These are phyloP conservation scores for Suhomyces bribrorum DNA, from an alignment of 1,139 yeast genomes.

Conservation along the genomic window DNA sequence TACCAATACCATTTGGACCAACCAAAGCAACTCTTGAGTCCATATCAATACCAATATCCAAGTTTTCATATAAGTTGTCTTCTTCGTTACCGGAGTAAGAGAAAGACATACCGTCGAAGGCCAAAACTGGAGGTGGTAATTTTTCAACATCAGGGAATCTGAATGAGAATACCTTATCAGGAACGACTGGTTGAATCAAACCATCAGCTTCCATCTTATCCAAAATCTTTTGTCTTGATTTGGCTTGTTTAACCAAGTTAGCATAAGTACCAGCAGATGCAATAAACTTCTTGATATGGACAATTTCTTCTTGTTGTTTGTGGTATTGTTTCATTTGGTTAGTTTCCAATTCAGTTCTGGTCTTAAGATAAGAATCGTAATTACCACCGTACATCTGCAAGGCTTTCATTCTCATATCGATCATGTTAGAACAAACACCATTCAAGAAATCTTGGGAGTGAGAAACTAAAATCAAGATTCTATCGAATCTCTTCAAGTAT, in stretches of 20 bases:
- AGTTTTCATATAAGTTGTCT: slow-evolving; percentile 84
- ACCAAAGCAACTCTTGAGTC: slow-evolving; percentile 97
- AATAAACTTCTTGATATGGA: slow-evolving; percentile 96
- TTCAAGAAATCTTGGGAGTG: slow-evolving; percentile 99
- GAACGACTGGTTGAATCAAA: slow-evolving; percentile 87
- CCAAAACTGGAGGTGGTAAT: slow-evolving; percentile 97
- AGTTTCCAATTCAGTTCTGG: slow-evolving; percentile 90
- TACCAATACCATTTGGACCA: slow-evolving; percentile 99
- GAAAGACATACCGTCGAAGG: slow-evolving; percentile 93
- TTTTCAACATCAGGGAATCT: slow-evolving; percentile 95
- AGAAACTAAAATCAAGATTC: slow-evolving; percentile 90
- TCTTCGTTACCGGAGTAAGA: slow-evolving; percentile 86
- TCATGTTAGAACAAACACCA: slow-evolving; percentile 98
- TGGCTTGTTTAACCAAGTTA: slow-evolving; percentile 96
- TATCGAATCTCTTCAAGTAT: slow-evolving; percentile 90
- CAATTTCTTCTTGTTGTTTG: slow-evolving; percentile 98
- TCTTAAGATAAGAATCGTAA: slow-evolving; percentile 94
- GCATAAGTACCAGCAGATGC: slow-evolving; percentile 99
- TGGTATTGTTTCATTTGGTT: slow-evolving; percentile 97
- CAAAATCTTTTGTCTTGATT: slow-evolving; percentile 97
- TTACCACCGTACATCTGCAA: slow-evolving; percentile 92
- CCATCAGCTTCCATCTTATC: slow-evolving; percentile 99
- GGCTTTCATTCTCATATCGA: slow-evolving; percentile 86
- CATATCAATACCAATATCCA: slow-evolving; percentile 99
- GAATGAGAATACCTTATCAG: slow-evolving; percentile 91